Evolutionary conservation across 2,329 filamentous ascomycete genomes (phyloP), one percentile per base, ranked within the genome.

Genomic region (Fusarium palustre): DNA sequence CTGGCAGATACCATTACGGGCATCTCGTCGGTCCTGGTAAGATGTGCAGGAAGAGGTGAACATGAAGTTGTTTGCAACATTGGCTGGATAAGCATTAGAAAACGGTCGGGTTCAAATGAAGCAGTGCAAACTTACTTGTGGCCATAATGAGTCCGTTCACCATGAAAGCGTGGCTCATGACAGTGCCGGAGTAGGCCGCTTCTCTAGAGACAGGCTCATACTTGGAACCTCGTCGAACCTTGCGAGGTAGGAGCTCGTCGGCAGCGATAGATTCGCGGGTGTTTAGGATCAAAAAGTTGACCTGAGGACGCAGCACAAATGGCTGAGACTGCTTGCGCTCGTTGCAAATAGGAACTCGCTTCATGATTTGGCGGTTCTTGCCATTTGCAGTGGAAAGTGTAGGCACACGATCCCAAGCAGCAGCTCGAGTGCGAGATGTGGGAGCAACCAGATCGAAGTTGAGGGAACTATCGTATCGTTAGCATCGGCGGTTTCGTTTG

Each of bases 371-470:
- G 31, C 76, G 68, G 18, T 46, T 66, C 42, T 70, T 67, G 47
- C 61, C 62, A 46, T 70, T 72, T n/a, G 69, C 68, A 15, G 71
- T 36, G 43, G 74, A 71, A 46, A 52, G 75, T 59, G 68, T 77
- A 45, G 63, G 71, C 52, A 79, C 68, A 36, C 78, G 78, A 45
- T 70, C 69, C 77, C 77, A 79, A 13, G 77, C 77, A 30, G 75
- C 77, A 22, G 61, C 69, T 39, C 73, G 73, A 25, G 55, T 68
- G 7, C 59, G 61, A 7, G 70, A 50, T n/a, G 48, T 49, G 7
- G 72, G 73, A 10, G 66, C 64, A 20, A 58, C 53, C 18, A 78
- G 53, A 28, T 48, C 43, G 10, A 68, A 66, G 12, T 43, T 65
- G 69, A 77, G 77, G 42, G 53, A 69, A 30, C 76, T 78, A 39